Percentiles rank a stretch among this genome's conserved stretches.
Evolutionary conservation across 495 filamentous ascomycete species (phyloP).

Genomic region (Hypoxylon fuscum): DNA sequence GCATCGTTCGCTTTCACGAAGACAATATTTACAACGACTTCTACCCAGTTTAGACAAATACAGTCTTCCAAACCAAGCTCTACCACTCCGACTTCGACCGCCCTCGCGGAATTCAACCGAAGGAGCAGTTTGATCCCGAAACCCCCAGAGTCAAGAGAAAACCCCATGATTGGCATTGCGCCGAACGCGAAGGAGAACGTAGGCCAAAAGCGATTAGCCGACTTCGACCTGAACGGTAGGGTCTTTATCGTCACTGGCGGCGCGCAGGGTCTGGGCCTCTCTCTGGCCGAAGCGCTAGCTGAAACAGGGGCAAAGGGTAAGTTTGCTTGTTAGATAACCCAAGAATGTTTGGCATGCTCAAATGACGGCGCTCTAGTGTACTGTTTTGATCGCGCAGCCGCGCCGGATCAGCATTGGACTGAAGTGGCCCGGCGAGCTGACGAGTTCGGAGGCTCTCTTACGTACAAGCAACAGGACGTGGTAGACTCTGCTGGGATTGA

Average conservation of each 20-base stretch:
- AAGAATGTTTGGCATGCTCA: no score
- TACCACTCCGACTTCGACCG: conserved; percentile 7
- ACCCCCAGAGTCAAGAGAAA: conserved; percentile 35
- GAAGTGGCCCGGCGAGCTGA: conserved; percentile 58
- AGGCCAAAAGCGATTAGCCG: conserved; percentile 42
- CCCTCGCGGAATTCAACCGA: conserved; percentile 13
- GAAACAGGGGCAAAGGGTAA: conserved; percentile 74
- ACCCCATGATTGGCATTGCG: conserved; percentile 33
- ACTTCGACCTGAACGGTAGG: conserved; percentile 65
- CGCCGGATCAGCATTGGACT: conserved; percentile 59
- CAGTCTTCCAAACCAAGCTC: conserved; percentile 19
- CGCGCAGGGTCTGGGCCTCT: conserved; percentile 69
- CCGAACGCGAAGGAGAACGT: conserved; percentile 23
- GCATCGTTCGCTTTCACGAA: conserved; percentile 12
- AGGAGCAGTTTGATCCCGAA: conserved; percentile 12
- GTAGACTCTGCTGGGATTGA: conserved; percentile 66
- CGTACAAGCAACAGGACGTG: conserved; percentile 73
- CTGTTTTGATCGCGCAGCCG: conserved; percentile 66
- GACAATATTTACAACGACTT: neutral
- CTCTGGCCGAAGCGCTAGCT: conserved; percentile 73
- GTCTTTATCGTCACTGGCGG: conserved; percentile 72
- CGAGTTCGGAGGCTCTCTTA: conserved; percentile 63
- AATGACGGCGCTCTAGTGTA: conserved; percentile 69
- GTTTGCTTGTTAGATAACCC: conserved; percentile 6
- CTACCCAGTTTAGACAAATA: conserved; percentile 24